phyloP scores from a whole-genome alignment of 2,329 filamentous ascomycete species.

The Claviceps humidiphila region DNA sequence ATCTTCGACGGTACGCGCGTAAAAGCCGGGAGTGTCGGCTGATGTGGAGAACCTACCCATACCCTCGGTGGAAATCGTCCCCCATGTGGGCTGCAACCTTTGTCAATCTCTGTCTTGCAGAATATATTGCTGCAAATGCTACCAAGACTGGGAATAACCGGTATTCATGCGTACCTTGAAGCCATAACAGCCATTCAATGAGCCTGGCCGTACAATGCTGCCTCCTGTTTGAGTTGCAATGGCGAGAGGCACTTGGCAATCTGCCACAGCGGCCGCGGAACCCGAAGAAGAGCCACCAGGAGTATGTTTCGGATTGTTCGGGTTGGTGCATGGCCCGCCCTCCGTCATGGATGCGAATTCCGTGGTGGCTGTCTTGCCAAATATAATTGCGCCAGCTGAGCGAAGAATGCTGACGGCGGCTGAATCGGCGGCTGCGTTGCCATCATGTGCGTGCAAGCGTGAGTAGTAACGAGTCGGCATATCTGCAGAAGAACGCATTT shows the following conservation, averaged over 20 bases:
- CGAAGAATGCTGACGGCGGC: constrained; percentile 37
- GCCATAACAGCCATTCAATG: constrained; percentile 51
- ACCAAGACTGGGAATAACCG: no score
- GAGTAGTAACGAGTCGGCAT: constrained; percentile 47
- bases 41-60: constrained; percentile 44
- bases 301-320: constrained; percentile 50
- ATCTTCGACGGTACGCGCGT: constrained; percentile 43
- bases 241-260: constrained; percentile 46
- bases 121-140: background rate
- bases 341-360: constrained; percentile 46
- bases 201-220: constrained; percentile 48
- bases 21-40: constrained; percentile 51
- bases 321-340: constrained; percentile 46
- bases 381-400: constrained; percentile 40
- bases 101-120: background rate
- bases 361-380: constrained; percentile 41
- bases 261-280: constrained; percentile 51
- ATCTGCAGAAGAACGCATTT: constrained; percentile 15
- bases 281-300: constrained; percentile 57
- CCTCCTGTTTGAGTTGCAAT: constrained; percentile 56
- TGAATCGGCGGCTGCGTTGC: constrained; percentile 36
- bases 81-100: constrained; percentile 41
- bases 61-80: constrained; percentile 47
- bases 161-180: constrained; percentile 29
- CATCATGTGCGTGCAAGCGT: constrained; percentile 32